These are phyloP conservation scores for Starmerella tilneyi DNA, from an alignment of 805 yeast species.

Conservation along the genomic window DNA sequence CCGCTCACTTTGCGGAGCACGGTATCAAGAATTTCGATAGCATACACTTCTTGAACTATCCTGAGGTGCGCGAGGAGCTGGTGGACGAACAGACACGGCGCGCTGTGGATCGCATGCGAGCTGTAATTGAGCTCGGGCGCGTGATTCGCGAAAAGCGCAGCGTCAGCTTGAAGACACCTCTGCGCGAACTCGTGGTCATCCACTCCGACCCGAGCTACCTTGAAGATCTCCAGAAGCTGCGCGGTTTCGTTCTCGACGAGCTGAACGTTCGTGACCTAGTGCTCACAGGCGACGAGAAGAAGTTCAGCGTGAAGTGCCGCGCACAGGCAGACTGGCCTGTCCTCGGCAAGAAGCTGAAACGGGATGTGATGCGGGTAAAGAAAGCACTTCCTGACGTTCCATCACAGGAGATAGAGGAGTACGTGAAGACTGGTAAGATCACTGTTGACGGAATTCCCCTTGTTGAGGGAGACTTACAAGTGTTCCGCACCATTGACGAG, in stretches of 20 bases:
- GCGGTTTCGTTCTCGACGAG: slow-evolving; percentile 76
- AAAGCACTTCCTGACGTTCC: slow-evolving; percentile 78
- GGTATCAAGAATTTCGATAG: slow-evolving; percentile 50
- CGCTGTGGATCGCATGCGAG: slow-evolving; percentile 92
- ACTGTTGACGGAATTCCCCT: slow-evolving; percentile 83
- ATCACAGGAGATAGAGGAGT: slow-evolving; percentile 71
- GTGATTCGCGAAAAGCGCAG: slow-evolving; percentile 91
- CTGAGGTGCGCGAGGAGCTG: slow-evolving; percentile 67
- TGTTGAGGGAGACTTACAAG: slow-evolving; percentile 79
- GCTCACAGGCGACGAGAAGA: slow-evolving; percentile 81
- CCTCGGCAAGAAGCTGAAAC: slow-evolving; percentile 91
- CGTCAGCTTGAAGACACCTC: slow-evolving; percentile 89
- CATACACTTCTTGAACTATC: slow-evolving; percentile 90
- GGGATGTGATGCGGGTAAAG: slow-evolving; percentile 87
- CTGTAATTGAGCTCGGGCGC: slow-evolving; percentile 92
- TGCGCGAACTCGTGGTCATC: slow-evolving; percentile 74
- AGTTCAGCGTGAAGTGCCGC: slow-evolving; percentile 82
- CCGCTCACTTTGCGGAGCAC: slow-evolving; percentile 23
- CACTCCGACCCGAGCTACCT: slow-evolving; percentile 69
- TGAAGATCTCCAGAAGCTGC: slow-evolving; percentile 64
- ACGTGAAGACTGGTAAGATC: slow-evolving; percentile 60
- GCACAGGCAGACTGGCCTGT: slow-evolving; percentile 99
- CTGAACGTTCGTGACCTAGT: slow-evolving; percentile 81
- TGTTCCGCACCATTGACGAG: slow-evolving; percentile 78
- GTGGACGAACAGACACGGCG: slow-evolving; percentile 74